Conservation (phyloP, 2,329 filamentous ascomycete genomes). For the Exophiala sp. region DNA sequence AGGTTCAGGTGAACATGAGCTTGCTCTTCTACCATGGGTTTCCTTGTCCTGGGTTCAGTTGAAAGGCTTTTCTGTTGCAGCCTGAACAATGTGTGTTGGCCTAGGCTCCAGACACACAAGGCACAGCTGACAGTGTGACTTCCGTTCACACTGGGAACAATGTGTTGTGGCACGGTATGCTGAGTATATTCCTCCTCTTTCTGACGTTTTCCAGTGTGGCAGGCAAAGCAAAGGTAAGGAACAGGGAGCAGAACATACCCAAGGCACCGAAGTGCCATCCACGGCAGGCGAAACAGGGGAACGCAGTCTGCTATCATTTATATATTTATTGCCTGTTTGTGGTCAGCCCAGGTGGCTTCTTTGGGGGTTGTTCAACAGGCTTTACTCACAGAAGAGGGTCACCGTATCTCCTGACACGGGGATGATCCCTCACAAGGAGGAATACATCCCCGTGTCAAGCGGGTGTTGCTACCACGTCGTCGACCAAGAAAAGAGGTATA, state of each 20-base stretch:
- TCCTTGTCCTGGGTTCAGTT: too few species aligned
- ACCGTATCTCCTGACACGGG: slow-evolving; percentile 1
- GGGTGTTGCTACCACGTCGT: neutral
- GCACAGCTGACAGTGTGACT: neutral
- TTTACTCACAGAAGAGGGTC: neutral
- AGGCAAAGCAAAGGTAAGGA: neutral
- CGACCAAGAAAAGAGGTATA: neutral
- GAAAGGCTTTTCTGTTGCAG: too few species aligned
- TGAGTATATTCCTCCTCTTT: slow-evolving; percentile 8
- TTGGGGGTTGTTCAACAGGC: neutral
- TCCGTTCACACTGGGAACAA: neutral
- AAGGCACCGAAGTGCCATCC: neutral
- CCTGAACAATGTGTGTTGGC: too few species aligned
- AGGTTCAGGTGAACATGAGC: too few species aligned
- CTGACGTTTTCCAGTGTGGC: slow-evolving; percentile 12
- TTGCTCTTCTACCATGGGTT: too few species aligned
- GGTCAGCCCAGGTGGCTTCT: neutral
- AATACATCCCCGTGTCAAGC: neutral
- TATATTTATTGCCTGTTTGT: neutral
- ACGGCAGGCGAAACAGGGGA: neutral
- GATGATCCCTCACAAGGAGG: slow-evolving; percentile 2
- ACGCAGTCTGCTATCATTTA: slow-evolving; percentile 1
- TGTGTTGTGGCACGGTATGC: neutral
- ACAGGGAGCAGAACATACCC: neutral
- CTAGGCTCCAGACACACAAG: neutral